Evolutionary conservation across 2,329 filamentous ascomycete genomes (phyloP), one percentile per base, ranked within the genome.

Genomic region (Endoconidiophora polonica): DNA sequence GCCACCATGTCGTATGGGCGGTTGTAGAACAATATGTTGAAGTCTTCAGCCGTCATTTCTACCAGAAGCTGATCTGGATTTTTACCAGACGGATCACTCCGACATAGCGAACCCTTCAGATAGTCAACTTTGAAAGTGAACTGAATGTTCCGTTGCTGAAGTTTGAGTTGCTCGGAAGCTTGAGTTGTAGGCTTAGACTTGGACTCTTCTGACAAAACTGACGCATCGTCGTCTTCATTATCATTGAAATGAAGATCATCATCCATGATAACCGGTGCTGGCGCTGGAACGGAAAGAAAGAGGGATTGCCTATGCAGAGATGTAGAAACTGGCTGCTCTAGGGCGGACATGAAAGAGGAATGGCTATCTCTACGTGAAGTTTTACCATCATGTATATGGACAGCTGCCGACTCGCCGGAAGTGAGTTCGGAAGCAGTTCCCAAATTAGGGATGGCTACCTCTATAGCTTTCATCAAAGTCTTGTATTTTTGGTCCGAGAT

Each of bases 401-500:
- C 29, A 14, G 26, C 37, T 26, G 37, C 26, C 14, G 29, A 4
- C 33, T 12, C 22, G 6, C 6, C 5, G 18, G 37, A 33, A 12
- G 22, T 3, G 22, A 18, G 6, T 12, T 33, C 10, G 10, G 29
- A 10, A 12, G 38, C 23, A 12, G 29, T 68, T 14, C 71, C 68
- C 23, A 96, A 81, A 54, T 83, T 88, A 1, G 91, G 93, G 53
- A 98, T 85, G 0, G 91, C 88, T 51, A 94, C 87, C 54, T 98
- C 90, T 54, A 98, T 90, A 41, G 98, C 72, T 58, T 80, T 88
- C 91, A 99, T 98, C 53, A 98, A 64, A 43, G 79, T 88, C 68
- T 96, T 98, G 69, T 98, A 98, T 62, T 98, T 98, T 37, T 79
- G 79, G 59, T 99, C 93, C 0, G 91, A 96, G 37, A 93, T 81